Base-by-base conservation (phyloP, 2,329 filamentous ascomycete genomes). In the Aspergillus flavus region DNA sequence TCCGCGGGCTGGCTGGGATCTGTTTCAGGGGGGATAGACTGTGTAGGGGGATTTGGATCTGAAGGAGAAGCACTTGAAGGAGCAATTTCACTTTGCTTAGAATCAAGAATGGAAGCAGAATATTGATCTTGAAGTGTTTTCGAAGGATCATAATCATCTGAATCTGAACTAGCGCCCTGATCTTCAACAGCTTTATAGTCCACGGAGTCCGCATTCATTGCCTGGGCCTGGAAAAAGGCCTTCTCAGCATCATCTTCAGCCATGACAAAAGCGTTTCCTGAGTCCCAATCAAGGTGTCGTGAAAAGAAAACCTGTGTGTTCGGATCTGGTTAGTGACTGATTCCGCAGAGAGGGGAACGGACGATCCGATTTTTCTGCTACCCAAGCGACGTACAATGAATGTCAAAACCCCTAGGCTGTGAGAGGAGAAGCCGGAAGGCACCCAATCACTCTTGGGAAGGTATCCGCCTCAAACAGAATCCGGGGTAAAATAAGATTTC, bases 141-240 rank as follows among this genome's bases (percentile, higher is more conserved):
- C 74, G 82, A 80, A 73, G 80, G 81, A 76, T 85, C 80, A 78
- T 83, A 83, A 76, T 86, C 87, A 78, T 86, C 82, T 72, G 84
- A 82, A 73, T 81, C 81, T 71, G 79, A 83, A 77, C 82, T 82
- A 78, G 83, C 77, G 75, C 77, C 81, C 76, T 84, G 81, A 73
- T 80, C 81, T 83, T 84, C 86, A 68, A 81, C 75, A 75, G 73
- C 76, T 73, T 79, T 79, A 67, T 72, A 69, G 64, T 72, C 65
- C 67, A 73, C 71, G 68, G 73, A 75, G 48, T 78, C 75, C 62
- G 76, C 75, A 68, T 81, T 80, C 68, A 77, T 73, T 61, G 76
- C 71, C 76, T 86, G 82, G 48, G 82, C 80, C 69, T 81, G 76
- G 64, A 85, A 81, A 70, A 85, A 85, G 65, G 83, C 83, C 64